These are phyloP conservation scores for Termitomyces bulborhizus DNA, from an alignment of 768 basidiomycete genomes.

Conservation along the genomic window DNA sequence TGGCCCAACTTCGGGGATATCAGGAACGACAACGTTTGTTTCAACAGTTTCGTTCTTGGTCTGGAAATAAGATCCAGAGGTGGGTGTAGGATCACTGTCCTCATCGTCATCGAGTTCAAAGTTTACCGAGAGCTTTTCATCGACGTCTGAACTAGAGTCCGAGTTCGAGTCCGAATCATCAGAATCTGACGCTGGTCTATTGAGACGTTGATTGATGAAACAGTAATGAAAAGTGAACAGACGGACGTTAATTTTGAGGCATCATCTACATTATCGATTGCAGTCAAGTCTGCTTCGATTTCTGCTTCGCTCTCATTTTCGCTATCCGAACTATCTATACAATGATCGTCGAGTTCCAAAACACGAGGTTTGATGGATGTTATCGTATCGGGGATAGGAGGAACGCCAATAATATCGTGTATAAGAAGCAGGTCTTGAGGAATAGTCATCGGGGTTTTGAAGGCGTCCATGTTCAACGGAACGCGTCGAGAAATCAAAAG, in stretches of 20 bases:
- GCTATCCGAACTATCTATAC: conserved; percentile 48
- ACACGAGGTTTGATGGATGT: background rate
- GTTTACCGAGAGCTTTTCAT: conserved; percentile 14
- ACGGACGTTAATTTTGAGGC: conserved; percentile 21
- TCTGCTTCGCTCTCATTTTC: conserved; percentile 65
- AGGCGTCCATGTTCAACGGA: conserved; percentile 30
- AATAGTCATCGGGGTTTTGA: conserved; percentile 55
- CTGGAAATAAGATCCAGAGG: conserved; percentile 40
- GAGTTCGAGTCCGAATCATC: conserved; percentile 27
- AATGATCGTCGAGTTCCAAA: conserved; percentile 26
- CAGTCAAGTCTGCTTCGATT: conserved; percentile 58
- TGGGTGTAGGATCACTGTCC: conserved; percentile 32
- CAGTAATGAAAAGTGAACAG: conserved; percentile 4
- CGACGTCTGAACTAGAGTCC: conserved; percentile 29
- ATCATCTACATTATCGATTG: conserved; percentile 28
- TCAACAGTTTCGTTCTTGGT: conserved; percentile 70
- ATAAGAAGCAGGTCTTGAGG: conserved; percentile 77
- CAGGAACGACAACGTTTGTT: conserved; percentile 53
- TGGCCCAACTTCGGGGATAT: conserved; percentile 53
- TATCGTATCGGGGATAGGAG: background rate
- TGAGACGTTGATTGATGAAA: conserved; percentile 6
- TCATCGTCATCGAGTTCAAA: conserved; percentile 52
- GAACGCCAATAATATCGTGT: conserved; percentile 50
- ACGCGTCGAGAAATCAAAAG: conserved; percentile 11
- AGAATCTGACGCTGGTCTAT: conserved; percentile 8